Conservation (phyloP, 257 asterid species). For the Solanum chiquidenum region DNA sequence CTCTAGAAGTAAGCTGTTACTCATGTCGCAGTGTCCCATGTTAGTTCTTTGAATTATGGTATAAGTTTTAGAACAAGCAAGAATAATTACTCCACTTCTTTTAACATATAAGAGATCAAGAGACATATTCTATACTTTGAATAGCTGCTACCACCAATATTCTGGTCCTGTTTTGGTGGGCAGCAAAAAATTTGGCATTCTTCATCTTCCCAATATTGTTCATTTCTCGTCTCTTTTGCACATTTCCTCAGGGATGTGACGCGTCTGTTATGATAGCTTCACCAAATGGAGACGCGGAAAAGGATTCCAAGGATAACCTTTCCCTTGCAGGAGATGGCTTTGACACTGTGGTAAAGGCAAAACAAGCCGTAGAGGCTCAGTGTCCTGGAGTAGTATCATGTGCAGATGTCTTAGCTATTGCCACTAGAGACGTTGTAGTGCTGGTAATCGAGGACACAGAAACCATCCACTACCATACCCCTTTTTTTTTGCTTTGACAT, state of each 20-base stretch:
- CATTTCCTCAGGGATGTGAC: constrained; percentile 54
- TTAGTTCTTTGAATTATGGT: not conserved
- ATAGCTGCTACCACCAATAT: not conserved
- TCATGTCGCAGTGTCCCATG: not conserved
- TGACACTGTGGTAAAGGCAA: constrained; percentile 60
- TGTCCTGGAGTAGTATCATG: constrained; percentile 65
- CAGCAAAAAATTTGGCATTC: not conserved
- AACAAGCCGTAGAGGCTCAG: constrained; percentile 57
- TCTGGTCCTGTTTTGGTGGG: not conserved
- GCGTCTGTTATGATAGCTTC: constrained; percentile 57
- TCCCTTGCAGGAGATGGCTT: constrained; percentile 78
- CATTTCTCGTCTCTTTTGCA: not conserved
- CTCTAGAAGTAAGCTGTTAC: not conserved
- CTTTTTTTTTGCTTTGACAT: not conserved
- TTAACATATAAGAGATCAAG: not conserved
- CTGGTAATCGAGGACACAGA: constrained; percentile 22
- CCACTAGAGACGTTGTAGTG: constrained; percentile 58
- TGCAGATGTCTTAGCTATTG: constrained; percentile 58
- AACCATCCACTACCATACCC: not conserved
- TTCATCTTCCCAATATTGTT: not conserved
- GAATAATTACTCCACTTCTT: not conserved
- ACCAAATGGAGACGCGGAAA: constrained; percentile 57
- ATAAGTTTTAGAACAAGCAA: not conserved
- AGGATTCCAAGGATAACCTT: constrained; percentile 47
- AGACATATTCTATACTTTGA: not conserved